Conservation (phyloP, 108 stramenopile species). For the Nitzschia palea region DNA sequence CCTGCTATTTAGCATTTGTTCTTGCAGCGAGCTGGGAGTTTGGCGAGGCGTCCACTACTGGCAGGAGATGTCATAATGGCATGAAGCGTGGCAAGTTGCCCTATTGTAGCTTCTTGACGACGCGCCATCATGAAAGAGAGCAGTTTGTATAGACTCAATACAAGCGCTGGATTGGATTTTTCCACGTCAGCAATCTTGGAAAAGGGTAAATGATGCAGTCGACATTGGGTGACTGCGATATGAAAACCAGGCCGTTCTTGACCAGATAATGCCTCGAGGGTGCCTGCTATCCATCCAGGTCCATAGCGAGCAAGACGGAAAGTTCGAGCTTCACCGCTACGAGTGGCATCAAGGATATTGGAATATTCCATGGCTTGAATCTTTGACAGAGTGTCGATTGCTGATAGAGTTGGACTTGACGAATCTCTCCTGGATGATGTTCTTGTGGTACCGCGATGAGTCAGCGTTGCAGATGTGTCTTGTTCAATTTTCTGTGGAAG, state of each 20-base stretch:
- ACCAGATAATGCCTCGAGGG: constrained; percentile 28
- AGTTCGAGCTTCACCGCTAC: background rate
- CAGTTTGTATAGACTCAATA: constrained; percentile 67
- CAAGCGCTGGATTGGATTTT: constrained; percentile 46
- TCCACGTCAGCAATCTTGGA: constrained; percentile 52
- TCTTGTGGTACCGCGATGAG: background rate
- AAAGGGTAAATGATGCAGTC: constrained; percentile 62
- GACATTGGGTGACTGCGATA: constrained; percentile 44
- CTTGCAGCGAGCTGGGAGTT: too few relatives aligned
- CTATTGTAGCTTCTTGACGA: constrained; percentile 64
- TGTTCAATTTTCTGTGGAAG: background rate
- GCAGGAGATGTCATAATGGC: constrained; percentile 66
- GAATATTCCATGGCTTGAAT: constrained; percentile 6
- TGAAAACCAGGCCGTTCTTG: constrained; percentile 31
- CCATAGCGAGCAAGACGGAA: constrained; percentile 65
- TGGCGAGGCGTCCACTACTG: too few relatives aligned
- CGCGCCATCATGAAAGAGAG: constrained; percentile 60
- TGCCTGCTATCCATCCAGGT: constrained; percentile 47
- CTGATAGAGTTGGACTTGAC: background rate
- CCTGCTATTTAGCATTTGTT: too few relatives aligned
- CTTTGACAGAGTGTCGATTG: background rate
- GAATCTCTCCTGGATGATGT: background rate
- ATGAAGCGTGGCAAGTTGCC: constrained; percentile 61
- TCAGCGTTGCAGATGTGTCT: background rate
- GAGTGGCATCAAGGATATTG: background rate